Evolutionary conservation across 1,284 basidiomycete genomes (phyloP).

Genomic region (Anthracocystis walkeri): DNA sequence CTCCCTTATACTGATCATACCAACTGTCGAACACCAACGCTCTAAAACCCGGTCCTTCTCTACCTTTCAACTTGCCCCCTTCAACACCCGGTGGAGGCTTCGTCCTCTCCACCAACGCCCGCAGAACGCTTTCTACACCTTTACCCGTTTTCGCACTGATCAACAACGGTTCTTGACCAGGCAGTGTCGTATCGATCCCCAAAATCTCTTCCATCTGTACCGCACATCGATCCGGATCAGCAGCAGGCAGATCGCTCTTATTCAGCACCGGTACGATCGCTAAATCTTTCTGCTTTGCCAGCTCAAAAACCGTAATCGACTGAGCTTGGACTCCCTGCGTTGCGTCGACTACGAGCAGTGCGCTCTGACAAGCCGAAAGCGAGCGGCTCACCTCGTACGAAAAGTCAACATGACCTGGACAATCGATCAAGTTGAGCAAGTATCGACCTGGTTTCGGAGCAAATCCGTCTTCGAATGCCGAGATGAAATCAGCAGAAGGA

Average conservation of each 20-base stretch:
- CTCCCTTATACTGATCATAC: slow-evolving; percentile 95
- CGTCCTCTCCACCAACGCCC: slow-evolving; percentile 81
- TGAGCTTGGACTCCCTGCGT: slow-evolving; percentile 98
- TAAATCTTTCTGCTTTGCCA: slow-evolving; percentile 79
- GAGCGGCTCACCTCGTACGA: slow-evolving; percentile 89
- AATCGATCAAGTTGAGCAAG: slow-evolving; percentile 97
- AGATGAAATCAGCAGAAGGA: slow-evolving; percentile 27
- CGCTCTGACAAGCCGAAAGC: slow-evolving; percentile 92
- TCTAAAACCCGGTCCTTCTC: slow-evolving; percentile 71
- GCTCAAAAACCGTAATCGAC: slow-evolving; percentile 92
- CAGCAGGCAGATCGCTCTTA: slow-evolving; percentile 76
- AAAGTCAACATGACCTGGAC: slow-evolving; percentile 75
- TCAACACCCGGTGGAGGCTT: slow-evolving; percentile 59
- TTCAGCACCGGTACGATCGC: slow-evolving; percentile 93
- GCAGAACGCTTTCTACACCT: slow-evolving; percentile 81
- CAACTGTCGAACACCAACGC: slow-evolving; percentile 91
- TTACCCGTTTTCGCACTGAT: slow-evolving; percentile 89
- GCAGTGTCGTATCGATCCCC: slow-evolving; percentile 74
- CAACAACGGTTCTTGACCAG: slow-evolving; percentile 54
- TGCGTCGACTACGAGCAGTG: slow-evolving; percentile 89
- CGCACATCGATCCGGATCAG: slow-evolving; percentile 48
- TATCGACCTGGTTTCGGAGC: slow-evolving; percentile 37
- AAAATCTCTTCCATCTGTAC: slow-evolving; percentile 61
- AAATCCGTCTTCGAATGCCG: slow-evolving; percentile 50
- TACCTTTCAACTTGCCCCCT: slow-evolving; percentile 41